Conservation (phyloP, 2,329 filamentous ascomycete species). For the Cryphonectria nitschkei region DNA sequence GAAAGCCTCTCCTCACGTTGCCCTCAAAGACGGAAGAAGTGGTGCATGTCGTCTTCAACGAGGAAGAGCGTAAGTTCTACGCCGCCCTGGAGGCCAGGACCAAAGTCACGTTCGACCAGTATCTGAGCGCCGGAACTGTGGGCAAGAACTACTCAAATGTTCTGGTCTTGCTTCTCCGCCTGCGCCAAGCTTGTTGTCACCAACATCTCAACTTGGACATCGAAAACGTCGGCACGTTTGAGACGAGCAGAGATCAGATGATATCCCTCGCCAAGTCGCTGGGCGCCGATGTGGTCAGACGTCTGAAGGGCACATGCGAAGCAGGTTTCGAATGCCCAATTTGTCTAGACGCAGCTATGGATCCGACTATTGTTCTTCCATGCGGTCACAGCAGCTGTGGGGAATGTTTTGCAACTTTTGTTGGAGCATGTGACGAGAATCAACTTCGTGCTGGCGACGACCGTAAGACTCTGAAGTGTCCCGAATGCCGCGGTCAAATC, state of each 20-base stretch:
- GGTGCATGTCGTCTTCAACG: slow-evolving; percentile 66
- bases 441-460: slow-evolving; percentile 65
- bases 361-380: slow-evolving; percentile 77
- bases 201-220: slow-evolving; percentile 66
- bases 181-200: slow-evolving; percentile 83
- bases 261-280: slow-evolving; percentile 58
- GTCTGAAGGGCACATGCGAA: slow-evolving; percentile 55
- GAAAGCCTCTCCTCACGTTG: slow-evolving; percentile 72
- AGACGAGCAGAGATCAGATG: slow-evolving; percentile 49
- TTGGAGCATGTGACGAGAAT: slow-evolving; percentile 59
- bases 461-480: slow-evolving; percentile 64
- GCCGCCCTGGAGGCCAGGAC: slow-evolving; percentile 67
- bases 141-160: slow-evolving; percentile 78
- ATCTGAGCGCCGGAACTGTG: slow-evolving; percentile 69
- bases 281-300: slow-evolving; percentile 61
- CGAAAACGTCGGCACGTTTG: slow-evolving; percentile 46
- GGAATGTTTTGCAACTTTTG: slow-evolving; percentile 74
- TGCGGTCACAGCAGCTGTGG: slow-evolving; percentile 82
- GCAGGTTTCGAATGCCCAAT: slow-evolving; percentile 78
- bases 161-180: slow-evolving; percentile 75
- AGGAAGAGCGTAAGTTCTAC: slow-evolving; percentile 70
- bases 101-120: slow-evolving; percentile 75
- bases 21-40: slow-evolving; percentile 67
- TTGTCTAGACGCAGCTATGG: slow-evolving; percentile 75
- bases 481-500: slow-evolving; percentile 72